A percentile compares a stretch with the other conserved stretches of the same genome.
Conservation (phyloP, 2,329 filamentous ascomycete species). For the Diaporthe ampelina region DNA sequence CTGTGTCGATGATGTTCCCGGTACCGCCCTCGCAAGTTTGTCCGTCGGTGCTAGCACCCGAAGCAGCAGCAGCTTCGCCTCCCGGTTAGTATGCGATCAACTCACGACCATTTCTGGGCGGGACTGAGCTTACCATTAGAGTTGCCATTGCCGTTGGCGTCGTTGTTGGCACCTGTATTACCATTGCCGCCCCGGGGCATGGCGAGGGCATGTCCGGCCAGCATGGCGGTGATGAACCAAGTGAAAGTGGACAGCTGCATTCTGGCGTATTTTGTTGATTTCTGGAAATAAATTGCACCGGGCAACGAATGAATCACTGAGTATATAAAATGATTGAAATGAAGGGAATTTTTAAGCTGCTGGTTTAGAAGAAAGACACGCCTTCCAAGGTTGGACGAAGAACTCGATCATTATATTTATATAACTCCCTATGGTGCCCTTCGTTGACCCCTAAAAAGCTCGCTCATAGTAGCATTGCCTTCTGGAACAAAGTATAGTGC, state of each 20-base stretch:
- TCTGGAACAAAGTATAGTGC: too few relatives aligned
- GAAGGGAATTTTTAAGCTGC: neutral
- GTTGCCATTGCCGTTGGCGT: neutral
- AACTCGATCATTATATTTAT: too few relatives aligned
- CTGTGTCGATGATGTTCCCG: neutral
- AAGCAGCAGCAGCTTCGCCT: neutral
- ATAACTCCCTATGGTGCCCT: too few relatives aligned
- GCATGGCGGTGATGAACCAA: slow-evolving; percentile 8
- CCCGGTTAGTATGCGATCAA: neutral
- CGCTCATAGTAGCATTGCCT: too few relatives aligned
- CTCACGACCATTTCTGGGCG: neutral
- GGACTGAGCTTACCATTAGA: neutral
- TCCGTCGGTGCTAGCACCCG: neutral
- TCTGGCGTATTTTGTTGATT: neutral
- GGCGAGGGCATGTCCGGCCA: slow-evolving; percentile 1
- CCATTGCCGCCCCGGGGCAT: neutral
- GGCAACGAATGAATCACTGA: neutral
- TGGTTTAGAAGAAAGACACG: too few relatives aligned
- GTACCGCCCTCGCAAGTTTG: slow-evolving; percentile 2
- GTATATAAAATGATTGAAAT: neutral
- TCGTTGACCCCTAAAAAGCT: too few relatives aligned
- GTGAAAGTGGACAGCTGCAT: slow-evolving; percentile 1
- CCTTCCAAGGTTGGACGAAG: too few relatives aligned
- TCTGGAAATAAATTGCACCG: neutral
- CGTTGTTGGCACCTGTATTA: neutral